Base-by-base conservation (phyloP, 768 basidiomycete genomes). In the Pleurotus djamor region DNA sequence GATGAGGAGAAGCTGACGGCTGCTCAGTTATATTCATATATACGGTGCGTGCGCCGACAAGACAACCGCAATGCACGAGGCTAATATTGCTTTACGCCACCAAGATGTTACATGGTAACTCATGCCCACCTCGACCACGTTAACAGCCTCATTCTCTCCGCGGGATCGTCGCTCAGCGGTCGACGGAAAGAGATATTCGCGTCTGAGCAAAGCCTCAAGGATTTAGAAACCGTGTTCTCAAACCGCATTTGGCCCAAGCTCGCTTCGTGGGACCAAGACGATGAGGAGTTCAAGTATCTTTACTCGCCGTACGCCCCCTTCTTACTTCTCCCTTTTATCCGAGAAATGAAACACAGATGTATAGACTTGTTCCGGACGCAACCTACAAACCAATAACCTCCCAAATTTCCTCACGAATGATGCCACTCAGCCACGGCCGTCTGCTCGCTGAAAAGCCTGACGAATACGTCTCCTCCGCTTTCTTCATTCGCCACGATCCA, bases 71-170 rank as follows among this genome's bases (percentile, higher is more conserved):
- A 28, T 45, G 45, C 14, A 38, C 21, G 34, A 59, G 37, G 51
- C 47, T 60, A 33, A 57, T 61, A 47, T 34, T 52, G 33, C 17
- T 12, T 51, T 5, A 38, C 34, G 59, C 13, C 35, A n/a, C 45
- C 21, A 67, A 95, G 93, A 61, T 91, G 86, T 63, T 96, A 91
- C 67, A 78, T 96, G 60, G 77, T 97, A 64, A 90, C 91, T 4
- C 95, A 96, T 68, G 88, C 91, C 0, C 96, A 98, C 71, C 74
- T 98, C 32, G 96, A 98, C 73, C 96, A 98, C 70, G 82, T 93
- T 65, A 84, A 82, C 61, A 87, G 92, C 43, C 79, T 97, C 33
- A 84, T 96, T 57, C 72, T 98, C 56, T 84, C 89, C 1, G 93
- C 95, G 13, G 96, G 94, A 38, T 87, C 93, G 1, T 44, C 41